Conservation (phyloP, 805 yeast genomes). For the Candida maesae region DNA sequence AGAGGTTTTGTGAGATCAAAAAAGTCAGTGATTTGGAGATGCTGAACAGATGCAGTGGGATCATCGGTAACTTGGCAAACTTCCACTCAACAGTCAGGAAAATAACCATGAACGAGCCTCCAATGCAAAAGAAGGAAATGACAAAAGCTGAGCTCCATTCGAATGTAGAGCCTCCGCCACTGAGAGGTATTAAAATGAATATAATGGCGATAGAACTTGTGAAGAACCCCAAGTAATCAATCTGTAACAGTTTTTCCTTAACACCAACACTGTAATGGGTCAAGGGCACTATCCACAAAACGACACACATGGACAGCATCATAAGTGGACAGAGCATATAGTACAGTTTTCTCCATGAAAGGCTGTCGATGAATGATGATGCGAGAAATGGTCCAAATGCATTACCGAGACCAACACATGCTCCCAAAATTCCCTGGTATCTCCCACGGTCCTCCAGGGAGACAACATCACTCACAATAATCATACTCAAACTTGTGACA, state of each 20-base stretch:
- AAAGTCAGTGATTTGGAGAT: constrained; percentile 33
- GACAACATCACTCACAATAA: constrained; percentile 51
- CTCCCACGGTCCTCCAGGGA: constrained; percentile 50
- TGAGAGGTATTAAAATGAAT: constrained; percentile 46
- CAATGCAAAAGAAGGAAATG: constrained; percentile 40
- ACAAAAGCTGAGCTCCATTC: constrained; percentile 48
- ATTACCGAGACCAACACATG: constrained; percentile 48
- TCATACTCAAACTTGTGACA: constrained; percentile 46
- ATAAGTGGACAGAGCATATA: constrained; percentile 38
- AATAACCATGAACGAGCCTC: constrained; percentile 35
- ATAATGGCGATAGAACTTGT: constrained; percentile 45
- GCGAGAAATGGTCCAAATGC: constrained; percentile 42
- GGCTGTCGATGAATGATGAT: constrained; percentile 35
- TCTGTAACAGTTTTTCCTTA: constrained; percentile 40
- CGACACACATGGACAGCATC: constrained; percentile 39
- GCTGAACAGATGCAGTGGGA: constrained; percentile 48
- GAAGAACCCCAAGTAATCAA: constrained; percentile 53
- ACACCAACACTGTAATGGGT: constrained; percentile 32
- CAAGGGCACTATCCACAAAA: constrained; percentile 40
- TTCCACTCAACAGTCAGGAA: constrained; percentile 46
- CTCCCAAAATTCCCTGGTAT: constrained; percentile 53
- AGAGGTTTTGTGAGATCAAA: constrained; percentile 36
- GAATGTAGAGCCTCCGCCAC: constrained; percentile 59
- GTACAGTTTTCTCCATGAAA: constrained; percentile 41
- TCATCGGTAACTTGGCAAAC: constrained; percentile 47